Percentiles rank a stretch among this genome's conserved stretches.
These are phyloP conservation scores for Sporopachydermia cereana DNA, from an alignment of 1,139 yeast genomes.

Conservation along the genomic window DNA sequence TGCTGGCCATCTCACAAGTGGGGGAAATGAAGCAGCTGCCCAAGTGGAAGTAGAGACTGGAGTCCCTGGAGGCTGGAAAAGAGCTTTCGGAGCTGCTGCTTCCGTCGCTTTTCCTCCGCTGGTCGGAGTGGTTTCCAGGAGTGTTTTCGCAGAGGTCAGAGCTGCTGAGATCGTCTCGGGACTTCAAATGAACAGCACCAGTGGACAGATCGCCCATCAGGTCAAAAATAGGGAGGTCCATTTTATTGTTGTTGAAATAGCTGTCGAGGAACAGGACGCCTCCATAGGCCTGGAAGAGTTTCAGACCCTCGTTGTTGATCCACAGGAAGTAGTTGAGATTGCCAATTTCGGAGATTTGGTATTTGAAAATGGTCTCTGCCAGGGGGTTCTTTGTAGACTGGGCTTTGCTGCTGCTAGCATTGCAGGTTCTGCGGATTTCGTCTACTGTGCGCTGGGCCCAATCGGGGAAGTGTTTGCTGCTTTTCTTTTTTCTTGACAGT, in stretches of 20 bases:
- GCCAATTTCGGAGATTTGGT: constrained; percentile 3
- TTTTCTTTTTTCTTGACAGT: neutral
- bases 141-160: neutral
- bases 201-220: neutral
- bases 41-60: neutral
- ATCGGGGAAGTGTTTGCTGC: neutral
- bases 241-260: neutral
- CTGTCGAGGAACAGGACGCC: constrained; percentile 1
- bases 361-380: neutral
- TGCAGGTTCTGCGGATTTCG: neutral
- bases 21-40: neutral
- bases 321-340: constrained; percentile 1
- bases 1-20: neutral
- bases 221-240: neutral
- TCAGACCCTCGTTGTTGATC: constrained; percentile 3
- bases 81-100: neutral
- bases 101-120: neutral
- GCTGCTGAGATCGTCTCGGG: no score
- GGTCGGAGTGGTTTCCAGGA: neutral
- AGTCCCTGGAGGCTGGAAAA: neutral
- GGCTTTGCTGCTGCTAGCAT: neutral
- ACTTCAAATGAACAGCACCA: neutral
- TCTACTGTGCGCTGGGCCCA: constrained; percentile 1
- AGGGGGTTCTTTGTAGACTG: neutral
- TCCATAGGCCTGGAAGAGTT: constrained; percentile 2